Conservation (phyloP, 2,329 filamentous ascomycete genomes). For the Metarhizium rileyi region DNA sequence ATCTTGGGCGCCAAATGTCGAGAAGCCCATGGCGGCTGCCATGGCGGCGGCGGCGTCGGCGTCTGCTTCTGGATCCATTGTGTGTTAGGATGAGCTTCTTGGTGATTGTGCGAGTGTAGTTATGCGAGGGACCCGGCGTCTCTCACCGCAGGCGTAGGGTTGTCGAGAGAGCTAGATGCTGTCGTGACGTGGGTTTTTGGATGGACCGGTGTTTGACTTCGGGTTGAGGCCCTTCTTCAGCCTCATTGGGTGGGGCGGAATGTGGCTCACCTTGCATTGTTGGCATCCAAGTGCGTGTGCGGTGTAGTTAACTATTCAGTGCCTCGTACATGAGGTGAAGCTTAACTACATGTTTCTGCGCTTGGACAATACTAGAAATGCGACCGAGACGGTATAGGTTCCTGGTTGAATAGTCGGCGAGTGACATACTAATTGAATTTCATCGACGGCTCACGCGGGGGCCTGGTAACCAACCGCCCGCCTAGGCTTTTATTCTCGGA, state of each 20-base stretch:
- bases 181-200: constrained; percentile 3
- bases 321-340: too few relatives aligned
- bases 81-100: not conserved
- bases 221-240: not conserved
- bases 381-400: too few relatives aligned
- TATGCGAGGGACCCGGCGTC: not conserved
- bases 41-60: constrained; percentile 13
- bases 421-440: too few relatives aligned
- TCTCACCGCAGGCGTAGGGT: constrained; percentile 1
- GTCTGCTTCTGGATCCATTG: constrained; percentile 21
- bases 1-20: constrained; percentile 52
- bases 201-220: not conserved
- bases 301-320: too few relatives aligned
- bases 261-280: not conserved
- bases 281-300: not conserved
- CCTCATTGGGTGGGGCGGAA: not conserved
- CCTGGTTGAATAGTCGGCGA: too few relatives aligned
- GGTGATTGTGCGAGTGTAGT: not conserved
- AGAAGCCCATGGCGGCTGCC: constrained; percentile 66
- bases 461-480: too few relatives aligned
- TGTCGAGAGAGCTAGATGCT: not conserved
- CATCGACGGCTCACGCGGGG: too few relatives aligned
- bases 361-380: too few relatives aligned
- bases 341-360: too few relatives aligned
- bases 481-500: constrained; percentile 1